These are phyloP conservation scores for Tolypocladium guangdongense DNA, from an alignment of 2,329 filamentous ascomycete genomes.

Conservation along the genomic window DNA sequence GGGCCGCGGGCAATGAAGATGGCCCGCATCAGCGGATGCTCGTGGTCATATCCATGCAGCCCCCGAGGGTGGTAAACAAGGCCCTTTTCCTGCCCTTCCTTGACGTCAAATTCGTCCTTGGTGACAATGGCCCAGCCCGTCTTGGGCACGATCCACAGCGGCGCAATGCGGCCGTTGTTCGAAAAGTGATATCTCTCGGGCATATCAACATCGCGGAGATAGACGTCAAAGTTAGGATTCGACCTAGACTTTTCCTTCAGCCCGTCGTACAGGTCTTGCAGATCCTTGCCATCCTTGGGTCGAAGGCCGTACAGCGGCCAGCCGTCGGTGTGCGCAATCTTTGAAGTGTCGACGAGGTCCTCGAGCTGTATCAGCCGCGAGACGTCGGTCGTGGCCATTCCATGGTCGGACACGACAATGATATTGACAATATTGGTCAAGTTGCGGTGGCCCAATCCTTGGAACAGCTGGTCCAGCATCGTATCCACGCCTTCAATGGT, in stretches of 20 bases:
- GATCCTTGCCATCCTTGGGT: constrained; percentile 57
- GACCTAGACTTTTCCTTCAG: constrained; percentile 44
- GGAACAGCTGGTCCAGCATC: constrained; percentile 70
- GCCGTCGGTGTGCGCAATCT: constrained; percentile 79
- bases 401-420: constrained; percentile 93
- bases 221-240: constrained; percentile 71
- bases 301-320: constrained; percentile 90
- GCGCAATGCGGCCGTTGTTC: constrained; percentile 80
- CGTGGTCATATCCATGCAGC: constrained; percentile 89
- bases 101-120: constrained; percentile 65
- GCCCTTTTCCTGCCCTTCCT: constrained; percentile 50
- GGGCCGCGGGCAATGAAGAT: constrained; percentile 90
- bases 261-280: constrained; percentile 56
- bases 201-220: constrained; percentile 80
- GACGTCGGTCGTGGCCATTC: constrained; percentile 88
- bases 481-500: constrained; percentile 72
- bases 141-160: constrained; percentile 87
- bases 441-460: constrained; percentile 69
- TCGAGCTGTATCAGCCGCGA: constrained; percentile 79
- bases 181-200: constrained; percentile 86
- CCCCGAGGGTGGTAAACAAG: constrained; percentile 69
- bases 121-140: constrained; percentile 87
- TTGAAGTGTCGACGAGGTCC: constrained; percentile 66
- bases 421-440: constrained; percentile 85
- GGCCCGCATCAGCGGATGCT: constrained; percentile 89